Evolutionary conservation across 306 rosid species (phyloP).

Genomic region (Rosa multiflora): DNA sequence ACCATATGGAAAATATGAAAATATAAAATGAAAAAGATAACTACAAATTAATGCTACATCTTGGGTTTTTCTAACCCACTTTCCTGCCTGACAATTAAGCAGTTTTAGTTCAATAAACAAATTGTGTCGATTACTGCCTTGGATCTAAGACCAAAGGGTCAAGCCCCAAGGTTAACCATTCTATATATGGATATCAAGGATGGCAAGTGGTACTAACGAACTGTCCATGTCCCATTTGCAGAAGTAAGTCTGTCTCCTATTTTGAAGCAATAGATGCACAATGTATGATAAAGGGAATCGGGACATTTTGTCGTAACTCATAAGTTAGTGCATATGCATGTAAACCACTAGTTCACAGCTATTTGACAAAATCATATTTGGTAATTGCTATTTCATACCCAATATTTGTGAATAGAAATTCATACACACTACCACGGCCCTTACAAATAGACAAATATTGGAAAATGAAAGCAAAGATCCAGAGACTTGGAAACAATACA

Average conservation of each 20-base stretch:
- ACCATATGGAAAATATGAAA: constrained; percentile 7
- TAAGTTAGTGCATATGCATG: not conserved
- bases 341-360: not conserved
- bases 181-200: not conserved
- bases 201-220: not conserved
- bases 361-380: not conserved
- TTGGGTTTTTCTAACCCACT: not conserved
- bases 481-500: not conserved
- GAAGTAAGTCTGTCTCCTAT: not conserved
- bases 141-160: constrained; percentile 10
- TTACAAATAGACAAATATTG: not conserved
- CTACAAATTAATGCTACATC: not conserved
- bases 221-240: not conserved
- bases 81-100: constrained; percentile 8
- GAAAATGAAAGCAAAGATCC: not conserved
- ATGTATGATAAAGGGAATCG: not conserved
- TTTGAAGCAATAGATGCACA: not conserved
- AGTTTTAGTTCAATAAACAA: not conserved
- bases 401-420: not conserved
- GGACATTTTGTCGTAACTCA: not conserved
- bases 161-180: constrained; percentile 9
- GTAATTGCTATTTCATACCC: not conserved
- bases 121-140: not conserved
- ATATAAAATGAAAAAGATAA: not conserved
- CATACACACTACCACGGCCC: not conserved